Evolutionary conservation across 257 asterid species (phyloP), one percentile per base, ranked within the genome.

Genomic region (Solanum tarapatanum): DNA sequence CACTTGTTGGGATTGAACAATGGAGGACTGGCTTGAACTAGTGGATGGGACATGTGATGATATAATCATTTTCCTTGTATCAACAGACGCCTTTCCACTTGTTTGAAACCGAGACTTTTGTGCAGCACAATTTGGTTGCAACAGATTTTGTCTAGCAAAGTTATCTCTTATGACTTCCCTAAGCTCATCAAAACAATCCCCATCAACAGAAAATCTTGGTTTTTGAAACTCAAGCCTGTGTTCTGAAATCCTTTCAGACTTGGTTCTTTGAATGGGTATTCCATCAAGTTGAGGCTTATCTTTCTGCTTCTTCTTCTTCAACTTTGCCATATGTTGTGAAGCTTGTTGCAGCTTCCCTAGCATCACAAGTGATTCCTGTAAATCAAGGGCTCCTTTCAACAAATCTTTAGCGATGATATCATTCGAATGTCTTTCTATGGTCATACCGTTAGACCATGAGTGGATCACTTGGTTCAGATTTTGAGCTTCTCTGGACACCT

Each of bases 101-200:
- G 84, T 87, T 58, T 80, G 87, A 45, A 69, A 84, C 70, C 12
- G 48, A 19, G 69, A 75, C 87, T 55, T 89, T 45, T 86, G 88
- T 83, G 72, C 84, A 58, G 83, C 64, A 58, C 84, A 84, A 88
- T 72, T 64, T 82, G 87, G 90, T 13, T 93, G 90, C 92, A 93
- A 76, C 89, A 93, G 70, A 85, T 93, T 91, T 72, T 93, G 94
- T 86, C 93, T 90, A n/a, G 94, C 94, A 83, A 95, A 92, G 68
- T 93, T 93, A 37, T 93, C 96, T 87, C 85, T 74, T 51, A 95
- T 93, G 84, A 88, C 94, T 10, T 94, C 94, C 89, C 98, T 93
- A 19, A 93, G 93, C 95, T 94, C 98, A 24, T 94, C 96, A 75
- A 90, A 94, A 87, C 98, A 93, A 89, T 94, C 98, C 37, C 91